These are phyloP conservation scores for Penicillium salamii DNA, from an alignment of 495 filamentous ascomycete genomes.

Conservation along the genomic window DNA sequence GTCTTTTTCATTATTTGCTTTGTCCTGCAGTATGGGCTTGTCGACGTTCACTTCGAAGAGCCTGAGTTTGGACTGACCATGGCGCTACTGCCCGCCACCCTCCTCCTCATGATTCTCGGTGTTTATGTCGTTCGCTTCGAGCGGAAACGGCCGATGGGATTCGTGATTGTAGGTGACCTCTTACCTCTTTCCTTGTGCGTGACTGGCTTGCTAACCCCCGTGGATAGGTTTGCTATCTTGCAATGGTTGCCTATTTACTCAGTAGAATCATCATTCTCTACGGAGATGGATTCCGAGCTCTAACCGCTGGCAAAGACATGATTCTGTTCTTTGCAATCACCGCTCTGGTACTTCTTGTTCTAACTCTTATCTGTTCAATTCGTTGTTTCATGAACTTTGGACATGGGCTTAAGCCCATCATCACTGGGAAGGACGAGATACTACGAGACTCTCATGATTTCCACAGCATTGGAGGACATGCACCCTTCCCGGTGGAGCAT, in stretches of 20 bases:
- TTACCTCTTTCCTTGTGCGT: no score
- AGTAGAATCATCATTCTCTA: slow-evolving; percentile 18
- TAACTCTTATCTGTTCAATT: slow-evolving; percentile 11
- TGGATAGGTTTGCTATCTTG: slow-evolving; percentile 12
- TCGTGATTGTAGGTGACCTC: slow-evolving; percentile 10
- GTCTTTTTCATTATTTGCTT: slow-evolving; percentile 22
- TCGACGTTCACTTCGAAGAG: slow-evolving; percentile 24
- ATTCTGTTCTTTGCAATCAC: slow-evolving; percentile 20
- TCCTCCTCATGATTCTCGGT: slow-evolving; percentile 15
- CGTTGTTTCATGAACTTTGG: slow-evolving; percentile 15
- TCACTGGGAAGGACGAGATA: neutral
- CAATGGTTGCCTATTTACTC: slow-evolving; percentile 15
- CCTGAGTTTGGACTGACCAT: slow-evolving; percentile 22
- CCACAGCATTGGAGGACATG: neutral
- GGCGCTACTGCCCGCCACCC: slow-evolving; percentile 14
- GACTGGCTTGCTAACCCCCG: neutral
- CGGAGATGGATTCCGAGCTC: slow-evolving; percentile 1
- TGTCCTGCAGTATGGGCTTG: slow-evolving; percentile 20
- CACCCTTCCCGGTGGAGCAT: neutral
- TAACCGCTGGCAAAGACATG: slow-evolving; percentile 16
- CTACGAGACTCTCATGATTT: neutral
- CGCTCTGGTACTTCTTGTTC: slow-evolving; percentile 5
- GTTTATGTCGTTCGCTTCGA: slow-evolving; percentile 17
- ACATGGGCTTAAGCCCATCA: slow-evolving; percentile 7
- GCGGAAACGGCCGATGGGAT: slow-evolving; percentile 6